Percentiles rank a stretch among this genome's conserved stretches.
Evolutionary conservation across 345 rosid species (phyloP).

Genomic region (Streptanthus diversifolius): DNA sequence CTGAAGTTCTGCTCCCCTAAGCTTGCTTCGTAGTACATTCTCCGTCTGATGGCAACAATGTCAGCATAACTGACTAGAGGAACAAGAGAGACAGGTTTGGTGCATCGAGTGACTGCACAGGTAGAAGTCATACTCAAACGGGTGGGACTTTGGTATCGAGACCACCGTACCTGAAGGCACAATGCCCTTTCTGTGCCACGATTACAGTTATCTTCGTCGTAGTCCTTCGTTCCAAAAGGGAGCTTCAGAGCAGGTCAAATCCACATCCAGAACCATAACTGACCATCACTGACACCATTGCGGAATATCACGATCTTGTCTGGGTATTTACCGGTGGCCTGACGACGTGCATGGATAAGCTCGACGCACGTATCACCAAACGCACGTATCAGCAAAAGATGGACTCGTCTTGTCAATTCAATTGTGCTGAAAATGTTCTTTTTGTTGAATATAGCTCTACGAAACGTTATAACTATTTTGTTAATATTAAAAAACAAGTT

Average conservation of each 20-base stretch:
- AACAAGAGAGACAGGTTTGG: constrained; percentile 74
- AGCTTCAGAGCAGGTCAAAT: constrained; percentile 54
- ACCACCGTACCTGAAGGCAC: constrained; percentile 80
- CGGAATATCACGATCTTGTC: constrained; percentile 69
- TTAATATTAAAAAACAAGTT: too few relatives aligned
- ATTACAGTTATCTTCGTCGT: constrained; percentile 60
- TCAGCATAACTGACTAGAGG: constrained; percentile 89
- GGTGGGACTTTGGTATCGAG: constrained; percentile 62
- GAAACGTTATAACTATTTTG: too few relatives aligned
- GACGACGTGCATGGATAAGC: constrained; percentile 48
- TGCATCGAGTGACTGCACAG: constrained; percentile 84
- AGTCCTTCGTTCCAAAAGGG: constrained; percentile 34
- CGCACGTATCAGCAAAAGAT: too few relatives aligned
- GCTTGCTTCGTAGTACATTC: constrained; percentile 62
- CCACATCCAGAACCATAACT: constrained; percentile 88
- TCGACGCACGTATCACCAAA: constrained; percentile 69
- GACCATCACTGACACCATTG: constrained; percentile 87
- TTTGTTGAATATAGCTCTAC: too few relatives aligned
- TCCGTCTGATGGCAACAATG: constrained; percentile 74
- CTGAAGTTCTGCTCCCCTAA: constrained; percentile 8
- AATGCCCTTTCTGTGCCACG: constrained; percentile 67
- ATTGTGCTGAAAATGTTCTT: too few relatives aligned
- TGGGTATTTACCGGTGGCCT: constrained; percentile 51
- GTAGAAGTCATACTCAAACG: constrained; percentile 73
- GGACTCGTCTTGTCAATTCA: too few relatives aligned